Evolutionary conservation across 805 yeast species (phyloP), one percentile per base, ranked within the genome.

Genomic region (Wickerhamomyces chaumierensis): DNA sequence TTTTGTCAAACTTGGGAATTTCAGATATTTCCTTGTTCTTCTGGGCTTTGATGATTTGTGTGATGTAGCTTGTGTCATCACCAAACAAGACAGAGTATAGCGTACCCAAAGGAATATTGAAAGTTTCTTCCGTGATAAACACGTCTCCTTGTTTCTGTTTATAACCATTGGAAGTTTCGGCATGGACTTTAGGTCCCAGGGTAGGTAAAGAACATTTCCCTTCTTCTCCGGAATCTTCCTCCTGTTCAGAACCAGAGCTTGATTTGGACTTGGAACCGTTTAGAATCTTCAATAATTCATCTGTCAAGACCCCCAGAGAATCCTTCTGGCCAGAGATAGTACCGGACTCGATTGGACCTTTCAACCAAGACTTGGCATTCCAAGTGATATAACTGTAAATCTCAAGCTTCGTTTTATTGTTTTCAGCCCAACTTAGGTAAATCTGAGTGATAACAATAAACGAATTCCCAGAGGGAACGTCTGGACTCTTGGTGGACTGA

Each of bases 351-450:
- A 83, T 76, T 0, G 85, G 80, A 18, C 78, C 71, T 53, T 78
- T 81, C 43, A 83, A 71, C 88, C 90, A 81, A 35, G 86, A 78
- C 45, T 78, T 78, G 7, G 79, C 83, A 1, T 77, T 60, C 94
- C 94, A 83, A 39, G 75, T 73, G 34, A 81, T 69, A 23, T 60
- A 59, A 2, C 79, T 77, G 25, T 72, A 67, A 14, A 78, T 72
- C 18, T 62, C 60, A 5, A 81, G 29, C 19, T 61, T 62, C 0
- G 88, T 80, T 8, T 57, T 42, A 52, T 78, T 78, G 36, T 68
- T 65, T 2, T 61, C 63, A 4, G 69, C 82, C 92, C 94, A 82
- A 11, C 74, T 65, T 6, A 81, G 57, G 47, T 68, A 68, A 28
- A 71, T 66, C 21, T 66, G 63, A 2, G 92, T 78, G 38, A 68